Evolutionary conservation across 805 yeast genomes (phyloP), one percentile per base, ranked within the genome.

Genomic region (Candida loeiensis): DNA sequence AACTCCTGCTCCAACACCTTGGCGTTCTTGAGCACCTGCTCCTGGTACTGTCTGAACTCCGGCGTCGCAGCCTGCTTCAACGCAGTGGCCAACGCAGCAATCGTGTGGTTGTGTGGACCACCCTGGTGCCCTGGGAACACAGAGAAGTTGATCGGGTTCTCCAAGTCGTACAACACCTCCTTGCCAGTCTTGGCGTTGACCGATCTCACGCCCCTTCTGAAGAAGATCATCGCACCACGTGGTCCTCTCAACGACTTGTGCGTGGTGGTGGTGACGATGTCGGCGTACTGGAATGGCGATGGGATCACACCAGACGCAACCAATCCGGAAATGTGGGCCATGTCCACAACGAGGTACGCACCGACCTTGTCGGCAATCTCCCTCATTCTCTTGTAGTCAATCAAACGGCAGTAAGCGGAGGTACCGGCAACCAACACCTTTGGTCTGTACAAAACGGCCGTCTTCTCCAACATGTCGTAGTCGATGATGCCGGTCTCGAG

Each of bases 81-180:
- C 27, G 98, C 98, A 43, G 89, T 91, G 22, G 98, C 95, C 54
- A 91, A 74, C 15, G 98, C 98, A 48, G 96, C 80, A 58, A 91
- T 91, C 54, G 98, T 91, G 69, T 91, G 97, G 73, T 91, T 91
- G 69, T 91, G 98, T 52, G 99, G 99, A 60, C 99, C 99, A 74
- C 99, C 99, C 74, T 91, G 99, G 66, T 91, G 98, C 49, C 95
- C 98, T 53, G 99, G 99, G 86, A 91, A 91, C 41, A 91, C 98
- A 22, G 96, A 87, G 61, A 91, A 91, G 77, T 91, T 91, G 68
- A 91, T 89, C 62, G 80, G 84, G 60, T 80, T 79, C 68, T 91
- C 98, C 58, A 91, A 77, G 56, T 91, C 96, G 63, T 88, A 90
- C 37, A 75, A 69, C 41, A 84, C 72, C 67, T 87, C 90, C 64